phyloP scores from a whole-genome alignment of 257 asterid species.

The Jaltomata sinuosa region DNA sequence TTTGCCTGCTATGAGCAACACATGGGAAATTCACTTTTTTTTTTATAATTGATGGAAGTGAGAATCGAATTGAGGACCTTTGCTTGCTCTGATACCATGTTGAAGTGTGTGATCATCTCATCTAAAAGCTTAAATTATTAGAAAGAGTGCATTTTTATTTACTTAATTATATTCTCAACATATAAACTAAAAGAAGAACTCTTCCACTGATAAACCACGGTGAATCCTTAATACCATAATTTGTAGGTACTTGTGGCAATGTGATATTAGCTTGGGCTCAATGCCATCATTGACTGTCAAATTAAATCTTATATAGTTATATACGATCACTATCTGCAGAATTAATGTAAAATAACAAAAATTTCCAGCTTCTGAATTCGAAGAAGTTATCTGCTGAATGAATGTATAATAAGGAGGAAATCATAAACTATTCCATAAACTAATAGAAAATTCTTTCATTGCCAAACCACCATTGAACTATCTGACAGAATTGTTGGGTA shows the following conservation, averaged over 20 bases:
- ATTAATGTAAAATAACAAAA: neutral
- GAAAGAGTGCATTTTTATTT: neutral
- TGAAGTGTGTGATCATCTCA: no score
- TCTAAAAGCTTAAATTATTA: neutral
- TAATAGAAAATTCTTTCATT: neutral
- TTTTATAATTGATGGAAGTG: no score
- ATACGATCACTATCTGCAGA: neutral
- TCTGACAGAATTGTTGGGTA: neutral
- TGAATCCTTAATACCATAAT: neutral
- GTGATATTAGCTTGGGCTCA: neutral
- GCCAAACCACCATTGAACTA: neutral
- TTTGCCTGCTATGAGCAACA: no score
- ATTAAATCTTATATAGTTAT: neutral
- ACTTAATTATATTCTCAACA: neutral
- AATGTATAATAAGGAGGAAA: neutral
- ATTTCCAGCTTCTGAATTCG: neutral
- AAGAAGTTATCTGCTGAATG: neutral
- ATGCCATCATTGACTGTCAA: neutral
- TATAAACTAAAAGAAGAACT: neutral
- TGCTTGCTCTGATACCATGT: no score
- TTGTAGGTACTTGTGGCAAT: neutral
- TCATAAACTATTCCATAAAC: neutral
- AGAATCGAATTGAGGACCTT: no score
- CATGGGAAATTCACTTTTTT: no score
- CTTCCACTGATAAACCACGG: neutral